Conservation (phyloP, 1,284 basidiomycete species). For the Naganishia sp. region DNA sequence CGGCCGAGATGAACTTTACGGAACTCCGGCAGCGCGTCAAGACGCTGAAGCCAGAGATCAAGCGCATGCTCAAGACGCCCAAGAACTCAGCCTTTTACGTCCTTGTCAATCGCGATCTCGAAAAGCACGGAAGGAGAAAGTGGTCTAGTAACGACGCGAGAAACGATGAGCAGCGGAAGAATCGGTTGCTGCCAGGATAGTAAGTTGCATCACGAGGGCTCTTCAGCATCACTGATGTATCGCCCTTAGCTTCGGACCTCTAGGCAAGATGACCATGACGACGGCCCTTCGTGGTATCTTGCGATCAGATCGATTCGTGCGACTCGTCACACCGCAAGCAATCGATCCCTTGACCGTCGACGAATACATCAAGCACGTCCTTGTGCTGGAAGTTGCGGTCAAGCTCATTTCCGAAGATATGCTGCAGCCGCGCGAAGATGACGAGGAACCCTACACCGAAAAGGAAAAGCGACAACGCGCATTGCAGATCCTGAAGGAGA, state of each 20-base stretch:
- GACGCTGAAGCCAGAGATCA: constrained; percentile 38
- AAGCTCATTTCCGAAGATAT: constrained; percentile 47
- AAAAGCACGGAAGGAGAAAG: constrained; percentile 35
- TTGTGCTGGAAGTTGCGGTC: constrained; percentile 48
- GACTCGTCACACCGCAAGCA: background rate
- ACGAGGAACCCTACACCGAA: constrained; percentile 9
- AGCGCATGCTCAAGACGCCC: constrained; percentile 39
- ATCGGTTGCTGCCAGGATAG: constrained; percentile 44
- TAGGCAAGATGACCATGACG: constrained; percentile 42
- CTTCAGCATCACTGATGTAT: background rate
- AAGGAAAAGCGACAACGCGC: constrained; percentile 34
- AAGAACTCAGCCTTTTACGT: constrained; percentile 36
- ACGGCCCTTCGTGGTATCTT: constrained; percentile 16
- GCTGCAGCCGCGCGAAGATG: constrained; percentile 23
- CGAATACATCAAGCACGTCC: constrained; percentile 45
- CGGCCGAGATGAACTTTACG: constrained; percentile 41
- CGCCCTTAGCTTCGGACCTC: constrained; percentile 45
- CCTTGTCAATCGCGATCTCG: constrained; percentile 33
- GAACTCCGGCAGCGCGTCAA: constrained; percentile 39
- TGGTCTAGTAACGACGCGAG: constrained; percentile 35
- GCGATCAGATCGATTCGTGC: constrained; percentile 1
- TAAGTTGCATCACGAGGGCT: constrained; percentile 36
- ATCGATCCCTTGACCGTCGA: constrained; percentile 38
- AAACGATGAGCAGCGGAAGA: constrained; percentile 32
- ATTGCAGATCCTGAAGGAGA: constrained; percentile 37